Evolutionary conservation across 306 rosid species (phyloP), one percentile per base, ranked within the genome.

Genomic region (Trifolium pratense): DNA sequence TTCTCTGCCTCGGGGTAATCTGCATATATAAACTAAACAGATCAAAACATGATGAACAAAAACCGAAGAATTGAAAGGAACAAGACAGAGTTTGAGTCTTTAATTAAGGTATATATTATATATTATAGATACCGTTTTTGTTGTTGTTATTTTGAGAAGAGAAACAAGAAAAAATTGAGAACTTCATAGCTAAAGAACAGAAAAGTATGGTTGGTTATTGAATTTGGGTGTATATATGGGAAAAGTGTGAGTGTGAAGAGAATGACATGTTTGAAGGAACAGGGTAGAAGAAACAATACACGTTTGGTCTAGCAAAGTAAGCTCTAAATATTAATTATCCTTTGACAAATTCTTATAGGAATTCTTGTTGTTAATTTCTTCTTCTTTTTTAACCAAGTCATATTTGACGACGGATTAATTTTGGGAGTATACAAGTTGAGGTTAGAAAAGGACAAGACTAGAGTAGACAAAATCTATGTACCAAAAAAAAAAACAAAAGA

Each of bases 1-100:
- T 64, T 31, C 49, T 66, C 78, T 52, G 10, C 81, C 49, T 75
- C 96, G 75, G 76, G 67, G 66, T 12, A 55, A 1, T 52, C 78
- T 46, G 37, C 14, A 48, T 21, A 20, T 18, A 10, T 10, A 49
- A 78, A 36, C 48, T 7, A 69, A 62, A 62, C 7, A 78, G 0
- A 65, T 57, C 9, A 66, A 53, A 62, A 62, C 20, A 74, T 9
- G 10, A 13, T 52, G 31, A 60, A 20, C 26, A 52, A 29, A 61
- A 26, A 31, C 4, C 9, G 9, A 11, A 52, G 14, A 9, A 57
- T 14, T 20, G 25, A 51, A 72, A 72, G 2, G 42, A 26, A 29
- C 42, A 4, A 13, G 3, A 71, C 32, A 5, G 21, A 6, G 46
- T 11, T 16, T 51, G 4, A 51, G 1, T 51, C 25, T 17, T 17